These are phyloP conservation scores for Bolboschoenoplectus hybrid DNA, from an alignment of 202 grass and related monocot genomes.

Conservation along the genomic window DNA sequence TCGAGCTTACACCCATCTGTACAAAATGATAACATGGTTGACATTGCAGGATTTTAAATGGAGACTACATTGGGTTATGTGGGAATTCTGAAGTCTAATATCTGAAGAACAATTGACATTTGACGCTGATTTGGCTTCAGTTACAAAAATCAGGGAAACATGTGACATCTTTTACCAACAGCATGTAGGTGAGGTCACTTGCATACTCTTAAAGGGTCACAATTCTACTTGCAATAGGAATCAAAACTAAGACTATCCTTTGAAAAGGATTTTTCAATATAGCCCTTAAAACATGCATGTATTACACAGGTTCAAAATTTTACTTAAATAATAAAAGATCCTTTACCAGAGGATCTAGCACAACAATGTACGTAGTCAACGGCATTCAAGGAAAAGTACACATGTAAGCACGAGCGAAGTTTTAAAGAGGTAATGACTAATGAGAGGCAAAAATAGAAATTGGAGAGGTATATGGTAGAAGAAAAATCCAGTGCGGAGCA, in stretches of 20 bases:
- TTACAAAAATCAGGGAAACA: background rate
- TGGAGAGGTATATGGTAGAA: background rate
- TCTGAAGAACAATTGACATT: background rate
- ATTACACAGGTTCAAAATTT: background rate
- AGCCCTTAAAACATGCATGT: background rate
- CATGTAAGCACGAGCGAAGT: background rate
- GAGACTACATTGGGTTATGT: background rate
- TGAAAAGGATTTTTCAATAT: background rate
- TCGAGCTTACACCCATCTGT: constrained; percentile 51
- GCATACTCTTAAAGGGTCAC: background rate
- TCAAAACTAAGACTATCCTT: background rate
- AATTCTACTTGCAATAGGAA: constrained; percentile 11
- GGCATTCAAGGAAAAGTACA: constrained; percentile 23
- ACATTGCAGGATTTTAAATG: background rate
- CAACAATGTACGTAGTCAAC: constrained; percentile 2
- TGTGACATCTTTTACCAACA: background rate
- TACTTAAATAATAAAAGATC: background rate
- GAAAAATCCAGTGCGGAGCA: background rate
- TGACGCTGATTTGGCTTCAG: background rate
- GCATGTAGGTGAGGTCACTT: background rate
- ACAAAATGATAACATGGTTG: background rate
- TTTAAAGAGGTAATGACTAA: background rate
- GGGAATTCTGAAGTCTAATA: background rate
- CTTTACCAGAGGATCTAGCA: background rate
- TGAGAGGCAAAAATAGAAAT: background rate